Evolutionary conservation across 768 basidiomycete species (phyloP).

Genomic region (Hericium rajendrae): DNA sequence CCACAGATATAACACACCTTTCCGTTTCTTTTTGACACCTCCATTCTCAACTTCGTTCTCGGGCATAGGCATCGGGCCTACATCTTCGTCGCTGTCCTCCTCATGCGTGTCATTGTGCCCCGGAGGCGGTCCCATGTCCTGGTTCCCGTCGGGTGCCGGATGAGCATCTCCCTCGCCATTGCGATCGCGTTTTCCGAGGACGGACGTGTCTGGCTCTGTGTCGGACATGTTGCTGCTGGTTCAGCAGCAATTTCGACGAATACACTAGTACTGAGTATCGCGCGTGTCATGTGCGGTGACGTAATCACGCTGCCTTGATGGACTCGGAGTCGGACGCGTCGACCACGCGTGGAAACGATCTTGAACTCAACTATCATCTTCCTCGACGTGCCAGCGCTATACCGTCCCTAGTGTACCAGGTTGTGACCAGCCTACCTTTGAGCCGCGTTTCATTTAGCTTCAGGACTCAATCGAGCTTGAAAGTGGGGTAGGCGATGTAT

Average conservation of each 20-base stretch:
- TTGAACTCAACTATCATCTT: too few species aligned
- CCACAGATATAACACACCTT: constrained; percentile 41
- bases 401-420: too few species aligned
- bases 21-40: constrained; percentile 66
- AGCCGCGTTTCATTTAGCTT: too few species aligned
- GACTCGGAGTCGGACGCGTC: not conserved
- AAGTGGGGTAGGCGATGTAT: too few species aligned
- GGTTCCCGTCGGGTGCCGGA: constrained; percentile 14
- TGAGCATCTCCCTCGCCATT: constrained; percentile 20
- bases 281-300: too few species aligned
- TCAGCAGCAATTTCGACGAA: too few species aligned
- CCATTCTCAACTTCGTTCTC: constrained; percentile 29
- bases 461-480: too few species aligned
- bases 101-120: constrained; percentile 24
- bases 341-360: too few species aligned
- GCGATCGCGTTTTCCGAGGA: constrained; percentile 59
- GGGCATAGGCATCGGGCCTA: constrained; percentile 85
- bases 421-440: too few species aligned
- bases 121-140: constrained; percentile 18
- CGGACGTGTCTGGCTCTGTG: constrained; percentile 37
- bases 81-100: constrained; percentile 67
- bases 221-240: constrained; percentile 17
- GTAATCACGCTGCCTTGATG: not conserved
- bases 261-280: too few species aligned
- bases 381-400: too few species aligned